phyloP scores from a whole-genome alignment of 495 filamentous ascomycete genomes.

The Annulohypoxylon maeteangense region DNA sequence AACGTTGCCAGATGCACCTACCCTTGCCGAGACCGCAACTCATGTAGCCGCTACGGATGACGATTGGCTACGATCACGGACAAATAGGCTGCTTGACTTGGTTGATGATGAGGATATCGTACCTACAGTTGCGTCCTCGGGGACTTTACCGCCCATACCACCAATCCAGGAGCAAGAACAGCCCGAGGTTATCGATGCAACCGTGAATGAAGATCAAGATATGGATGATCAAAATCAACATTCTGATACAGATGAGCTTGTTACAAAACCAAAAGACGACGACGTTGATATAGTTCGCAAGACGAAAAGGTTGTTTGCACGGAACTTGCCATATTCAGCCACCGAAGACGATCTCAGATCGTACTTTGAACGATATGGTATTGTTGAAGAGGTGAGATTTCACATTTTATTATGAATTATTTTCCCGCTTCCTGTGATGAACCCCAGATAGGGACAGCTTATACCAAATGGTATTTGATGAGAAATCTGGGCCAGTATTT shows the following conservation, averaged over 20 bases:
- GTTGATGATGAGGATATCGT: slow-evolving; percentile 67
- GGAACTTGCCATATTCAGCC: slow-evolving; percentile 86
- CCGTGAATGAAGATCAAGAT: slow-evolving; percentile 41
- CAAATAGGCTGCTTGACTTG: slow-evolving; percentile 88
- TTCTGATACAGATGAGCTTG: slow-evolving; percentile 40
- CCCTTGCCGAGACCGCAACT: background rate
- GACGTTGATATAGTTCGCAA: slow-evolving; percentile 60
- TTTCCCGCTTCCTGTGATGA: slow-evolving; percentile 78
- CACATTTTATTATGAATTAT: slow-evolving; percentile 28
- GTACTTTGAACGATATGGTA: slow-evolving; percentile 75
- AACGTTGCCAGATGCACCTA: slow-evolving; percentile 1
- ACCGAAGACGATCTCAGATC: slow-evolving; percentile 79
- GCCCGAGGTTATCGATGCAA: slow-evolving; percentile 40
- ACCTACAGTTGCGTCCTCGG: slow-evolving; percentile 39
- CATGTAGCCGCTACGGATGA: slow-evolving; percentile 69
- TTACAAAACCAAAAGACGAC: slow-evolving; percentile 45
- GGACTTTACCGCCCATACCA: slow-evolving; percentile 1
- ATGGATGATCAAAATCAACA: slow-evolving; percentile 40
- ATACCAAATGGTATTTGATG: slow-evolving; percentile 72
- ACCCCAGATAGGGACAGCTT: slow-evolving; percentile 99
- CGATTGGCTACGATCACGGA: slow-evolving; percentile 94
- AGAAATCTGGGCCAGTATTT: slow-evolving; percentile 69
- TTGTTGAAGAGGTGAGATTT: slow-evolving; percentile 84
- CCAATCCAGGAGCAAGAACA: slow-evolving; percentile 31
- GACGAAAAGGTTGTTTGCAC: slow-evolving; percentile 81